Evolutionary conservation across 129 eudicot species (phyloP).

Genomic region (Flaveria trinervia): DNA sequence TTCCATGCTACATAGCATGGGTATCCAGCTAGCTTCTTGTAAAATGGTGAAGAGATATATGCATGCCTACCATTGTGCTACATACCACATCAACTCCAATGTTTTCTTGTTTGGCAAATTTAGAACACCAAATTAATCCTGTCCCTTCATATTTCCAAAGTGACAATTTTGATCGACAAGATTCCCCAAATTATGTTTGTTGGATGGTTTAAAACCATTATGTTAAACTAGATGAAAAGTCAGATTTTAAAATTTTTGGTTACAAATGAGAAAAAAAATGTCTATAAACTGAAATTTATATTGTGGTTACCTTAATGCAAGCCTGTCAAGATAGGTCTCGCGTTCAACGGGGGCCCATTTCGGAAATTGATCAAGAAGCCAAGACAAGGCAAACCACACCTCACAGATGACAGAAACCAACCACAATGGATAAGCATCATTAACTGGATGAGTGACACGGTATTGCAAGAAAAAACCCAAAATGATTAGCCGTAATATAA

Average conservation of each 20-base stretch:
- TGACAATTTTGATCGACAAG: background rate
- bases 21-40: too few relatives aligned
- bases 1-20: too few relatives aligned
- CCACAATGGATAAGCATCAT: constrained; percentile 81
- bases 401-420: constrained; percentile 73
- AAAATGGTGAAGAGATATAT: too few relatives aligned
- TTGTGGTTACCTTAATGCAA: constrained; percentile 57
- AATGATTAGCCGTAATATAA: constrained; percentile 59
- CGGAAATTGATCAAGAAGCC: constrained; percentile 88
- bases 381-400: constrained; percentile 77
- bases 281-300: constrained; percentile 4
- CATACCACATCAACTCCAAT: too few relatives aligned
- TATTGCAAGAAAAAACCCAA: constrained; percentile 73
- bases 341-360: constrained; percentile 79
- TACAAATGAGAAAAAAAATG: background rate
- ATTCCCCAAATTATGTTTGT: background rate
- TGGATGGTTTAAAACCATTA: background rate
- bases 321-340: constrained; percentile 82
- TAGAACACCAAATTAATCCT: too few relatives aligned
- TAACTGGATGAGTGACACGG: constrained; percentile 65
- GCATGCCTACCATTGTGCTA: too few relatives aligned
- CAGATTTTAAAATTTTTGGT: background rate
- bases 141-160: too few relatives aligned
- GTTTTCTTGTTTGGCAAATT: too few relatives aligned
- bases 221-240: background rate